Base-by-base conservation (phyloP, 768 basidiomycete species). In the Hydnomerulius pinastri region DNA sequence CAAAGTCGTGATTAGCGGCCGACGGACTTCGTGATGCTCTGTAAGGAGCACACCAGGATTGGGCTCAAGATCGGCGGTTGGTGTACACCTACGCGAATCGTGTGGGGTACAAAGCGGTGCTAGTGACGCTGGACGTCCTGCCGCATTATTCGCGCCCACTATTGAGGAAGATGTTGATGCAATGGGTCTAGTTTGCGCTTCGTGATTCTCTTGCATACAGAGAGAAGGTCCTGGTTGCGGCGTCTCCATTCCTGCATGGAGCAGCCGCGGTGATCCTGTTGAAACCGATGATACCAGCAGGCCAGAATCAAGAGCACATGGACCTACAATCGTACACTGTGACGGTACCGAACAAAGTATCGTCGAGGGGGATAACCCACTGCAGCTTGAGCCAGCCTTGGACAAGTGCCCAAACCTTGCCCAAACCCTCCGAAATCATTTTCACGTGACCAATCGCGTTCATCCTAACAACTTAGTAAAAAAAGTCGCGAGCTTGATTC, bases 1-100 rank as follows among this genome's bases (percentile, higher is more conserved):
- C 33, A 64, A 61, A 3, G 79, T 75, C 1, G 80, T 73, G 23
- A 73, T 35, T 46, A 51, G 51, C 18, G 54, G 56, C 15, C 54
- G 55, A 36, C 43, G 33, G 25, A 40, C 38, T 28, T n/a, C 33
- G 18, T 27, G 44, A 41, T 20, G 38, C 9, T 40, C 38, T 11
- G 15, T 12, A 15, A 29, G 28, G 10, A 20, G 35, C 9, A 25
- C 10, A 24, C 18, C 23, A 8, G 38, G 20, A 7, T 10, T 37
- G 15, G n/a, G 20, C 17, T 41, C 29, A 21, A 17, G 30, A 21
- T 12, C 20, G 5, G 24, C 7, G 17, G 36, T 37, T 35, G 33
- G 33, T 8, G 10, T 35, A 17, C 33, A 8, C 6, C 7, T 17
- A 18, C 12, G 33, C 33, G n/a, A 35, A n/a, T n/a, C n/a, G n/a